phyloP scores from a whole-genome alignment of 257 asterid species.

The Solanum ossicruentum region DNA sequence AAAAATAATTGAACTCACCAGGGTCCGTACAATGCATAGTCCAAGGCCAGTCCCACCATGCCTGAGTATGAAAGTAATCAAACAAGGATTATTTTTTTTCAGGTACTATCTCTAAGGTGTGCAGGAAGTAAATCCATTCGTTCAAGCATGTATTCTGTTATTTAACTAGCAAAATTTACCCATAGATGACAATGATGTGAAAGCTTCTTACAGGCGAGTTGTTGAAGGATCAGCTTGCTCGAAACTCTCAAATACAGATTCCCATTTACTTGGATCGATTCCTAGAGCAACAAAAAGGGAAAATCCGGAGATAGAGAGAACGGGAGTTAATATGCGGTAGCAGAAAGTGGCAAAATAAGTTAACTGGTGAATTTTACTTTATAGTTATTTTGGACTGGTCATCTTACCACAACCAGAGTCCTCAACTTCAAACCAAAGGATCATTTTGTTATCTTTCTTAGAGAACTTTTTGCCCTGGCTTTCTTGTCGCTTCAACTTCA shows the following conservation, averaged over 20 bases:
- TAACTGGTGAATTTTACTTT: not conserved
- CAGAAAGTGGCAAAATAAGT: not conserved
- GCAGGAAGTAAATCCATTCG: not conserved
- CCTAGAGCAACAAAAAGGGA: constrained; percentile 27
- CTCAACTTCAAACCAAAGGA: constrained; percentile 83
- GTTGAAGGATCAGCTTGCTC: constrained; percentile 98
- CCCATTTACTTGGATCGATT: constrained; percentile 89
- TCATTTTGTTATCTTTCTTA: constrained; percentile 46
- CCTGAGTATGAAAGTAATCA: constrained; percentile 25
- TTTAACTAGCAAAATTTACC: not conserved
- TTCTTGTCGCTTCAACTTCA: constrained; percentile 29
- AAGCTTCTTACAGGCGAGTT: constrained; percentile 65
- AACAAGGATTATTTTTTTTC: not conserved
- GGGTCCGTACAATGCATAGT: constrained; percentile 81
- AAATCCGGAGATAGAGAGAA: not conserved
- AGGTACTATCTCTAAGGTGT: not conserved
- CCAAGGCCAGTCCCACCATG: constrained; percentile 99
- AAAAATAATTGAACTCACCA: constrained; percentile 41
- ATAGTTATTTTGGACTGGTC: not conserved
- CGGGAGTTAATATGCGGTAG: not conserved
- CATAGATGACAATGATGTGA: not conserved
- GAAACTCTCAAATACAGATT: constrained; percentile 89
- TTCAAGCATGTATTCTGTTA: not conserved
- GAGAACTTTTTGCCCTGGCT: constrained; percentile 27
- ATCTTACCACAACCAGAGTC: constrained; percentile 87